A percentile compares a stretch with the other conserved stretches of the same genome.
These are phyloP conservation scores for Paspalum notatum DNA, from an alignment of 176 grass and related monocot genomes.

Conservation along the genomic window DNA sequence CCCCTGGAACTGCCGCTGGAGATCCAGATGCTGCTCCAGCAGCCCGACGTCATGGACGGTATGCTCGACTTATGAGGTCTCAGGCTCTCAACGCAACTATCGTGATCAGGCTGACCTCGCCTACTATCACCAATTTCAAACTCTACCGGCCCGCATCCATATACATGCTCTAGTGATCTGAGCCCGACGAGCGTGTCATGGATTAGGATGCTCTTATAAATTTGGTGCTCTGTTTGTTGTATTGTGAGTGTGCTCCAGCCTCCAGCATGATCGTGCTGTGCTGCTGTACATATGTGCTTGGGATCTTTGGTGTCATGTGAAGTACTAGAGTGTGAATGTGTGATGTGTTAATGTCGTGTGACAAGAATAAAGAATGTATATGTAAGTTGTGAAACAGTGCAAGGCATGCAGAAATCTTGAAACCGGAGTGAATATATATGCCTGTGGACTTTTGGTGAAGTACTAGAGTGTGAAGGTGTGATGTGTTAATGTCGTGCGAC, in stretches of 20 bases:
- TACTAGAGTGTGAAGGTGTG: neutral
- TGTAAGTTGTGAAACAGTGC: neutral
- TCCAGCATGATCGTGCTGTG: neutral
- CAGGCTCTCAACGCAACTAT: neutral
- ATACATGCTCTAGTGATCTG: no score
- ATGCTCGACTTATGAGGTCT: constrained; percentile 15
- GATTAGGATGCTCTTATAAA: neutral
- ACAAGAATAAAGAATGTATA: neutral
- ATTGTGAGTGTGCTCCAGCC: no score
- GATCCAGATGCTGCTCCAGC: constrained; percentile 19
- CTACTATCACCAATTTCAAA: no score
- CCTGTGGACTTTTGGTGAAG: no score
- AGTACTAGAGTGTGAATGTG: no score
- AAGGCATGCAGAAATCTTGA: neutral
- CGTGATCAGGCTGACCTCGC: neutral
- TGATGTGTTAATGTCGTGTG: constrained; percentile 1
- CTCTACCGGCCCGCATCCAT: no score
- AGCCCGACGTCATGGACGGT: constrained; percentile 39
- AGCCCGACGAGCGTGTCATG: no score
- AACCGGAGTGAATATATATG: neutral
- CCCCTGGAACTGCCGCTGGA: neutral
- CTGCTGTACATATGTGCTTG: no score
- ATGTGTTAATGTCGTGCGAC: neutral
- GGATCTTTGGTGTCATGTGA: no score
- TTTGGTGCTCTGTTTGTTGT: neutral